phyloP scores from a whole-genome alignment of 2,329 filamentous ascomycete species.

The Dothistroma pini region DNA sequence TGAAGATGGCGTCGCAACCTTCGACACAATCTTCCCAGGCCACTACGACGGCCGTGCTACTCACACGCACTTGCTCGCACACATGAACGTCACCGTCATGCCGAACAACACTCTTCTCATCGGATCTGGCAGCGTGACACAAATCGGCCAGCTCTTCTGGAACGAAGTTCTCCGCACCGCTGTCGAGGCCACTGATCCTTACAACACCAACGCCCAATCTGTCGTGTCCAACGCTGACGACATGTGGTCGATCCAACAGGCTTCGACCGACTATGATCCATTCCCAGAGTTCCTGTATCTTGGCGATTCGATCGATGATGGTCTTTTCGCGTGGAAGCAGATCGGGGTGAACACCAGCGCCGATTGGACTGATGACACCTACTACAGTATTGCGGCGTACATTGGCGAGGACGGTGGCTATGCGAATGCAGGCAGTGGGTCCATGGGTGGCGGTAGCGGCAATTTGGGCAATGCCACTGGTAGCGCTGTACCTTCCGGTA shows the following conservation, averaged over 20 bases:
- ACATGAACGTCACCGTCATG: conserved; percentile 36
- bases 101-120: conserved; percentile 49
- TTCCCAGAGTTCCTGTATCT: conserved; percentile 58
- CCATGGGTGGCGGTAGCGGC: conserved; percentile 14
- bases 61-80: conserved; percentile 42
- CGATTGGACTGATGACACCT: conserved; percentile 21
- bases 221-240: conserved; percentile 53
- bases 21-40: conserved; percentile 46
- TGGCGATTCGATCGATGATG: conserved; percentile 51
- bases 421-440: conserved; percentile 18
- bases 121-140: conserved; percentile 49
- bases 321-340: conserved; percentile 53
- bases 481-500: conserved; percentile 10
- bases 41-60: conserved; percentile 43
- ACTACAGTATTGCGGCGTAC: conserved; percentile 22
- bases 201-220: conserved; percentile 41
- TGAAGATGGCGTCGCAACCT: conserved; percentile 40
- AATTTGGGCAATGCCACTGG: conserved; percentile 10
- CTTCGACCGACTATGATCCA: conserved; percentile 51
- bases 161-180: conserved; percentile 55
- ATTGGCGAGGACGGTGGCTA: conserved; percentile 21
- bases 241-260: conserved; percentile 40
- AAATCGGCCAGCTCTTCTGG: conserved; percentile 63
- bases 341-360: conserved; percentile 46
- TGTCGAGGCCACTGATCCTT: conserved; percentile 50